Conservation (phyloP, 306 rosid genomes). For the Casuarina equisetifolia region DNA sequence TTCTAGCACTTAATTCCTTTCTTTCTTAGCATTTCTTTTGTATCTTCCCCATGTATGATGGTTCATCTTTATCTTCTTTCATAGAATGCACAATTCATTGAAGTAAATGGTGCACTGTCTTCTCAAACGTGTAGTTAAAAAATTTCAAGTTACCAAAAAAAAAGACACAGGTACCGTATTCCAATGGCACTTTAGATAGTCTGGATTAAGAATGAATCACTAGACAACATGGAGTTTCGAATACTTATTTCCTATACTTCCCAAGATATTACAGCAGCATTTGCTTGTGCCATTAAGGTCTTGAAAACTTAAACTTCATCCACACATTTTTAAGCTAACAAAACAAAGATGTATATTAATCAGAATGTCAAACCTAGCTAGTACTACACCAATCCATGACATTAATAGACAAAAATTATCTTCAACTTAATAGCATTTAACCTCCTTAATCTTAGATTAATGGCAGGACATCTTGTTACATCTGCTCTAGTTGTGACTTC, state of each 20-base stretch:
- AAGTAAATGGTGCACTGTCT: neutral
- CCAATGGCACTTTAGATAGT: too few relatives aligned
- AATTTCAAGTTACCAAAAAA: too few relatives aligned
- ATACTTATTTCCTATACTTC: neutral
- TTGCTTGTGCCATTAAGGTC: neutral
- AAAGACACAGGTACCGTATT: too few relatives aligned
- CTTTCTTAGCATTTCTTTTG: too few relatives aligned
- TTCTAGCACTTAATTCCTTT: too few relatives aligned
- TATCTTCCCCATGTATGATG: neutral
- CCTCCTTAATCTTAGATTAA: neutral
- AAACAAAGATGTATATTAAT: neutral
- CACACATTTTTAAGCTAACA: neutral
- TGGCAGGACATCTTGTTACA: neutral
- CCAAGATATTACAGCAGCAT: neutral
- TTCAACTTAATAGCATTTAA: too few relatives aligned
- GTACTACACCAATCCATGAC: neutral
- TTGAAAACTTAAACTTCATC: neutral
- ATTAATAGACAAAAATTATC: neutral
- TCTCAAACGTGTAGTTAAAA: neutral
- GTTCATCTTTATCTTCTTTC: neutral
- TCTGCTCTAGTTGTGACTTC: neutral
- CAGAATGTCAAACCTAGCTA: neutral
- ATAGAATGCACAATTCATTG: neutral
- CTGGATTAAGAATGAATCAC: too few relatives aligned
- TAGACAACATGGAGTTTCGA: too few relatives aligned